A percentile compares a stretch with the other conserved stretches of the same genome.
These are phyloP conservation scores for Linnemannia elongata DNA, from an alignment of 192 early-diverging fungal species.

Conservation along the genomic window DNA sequence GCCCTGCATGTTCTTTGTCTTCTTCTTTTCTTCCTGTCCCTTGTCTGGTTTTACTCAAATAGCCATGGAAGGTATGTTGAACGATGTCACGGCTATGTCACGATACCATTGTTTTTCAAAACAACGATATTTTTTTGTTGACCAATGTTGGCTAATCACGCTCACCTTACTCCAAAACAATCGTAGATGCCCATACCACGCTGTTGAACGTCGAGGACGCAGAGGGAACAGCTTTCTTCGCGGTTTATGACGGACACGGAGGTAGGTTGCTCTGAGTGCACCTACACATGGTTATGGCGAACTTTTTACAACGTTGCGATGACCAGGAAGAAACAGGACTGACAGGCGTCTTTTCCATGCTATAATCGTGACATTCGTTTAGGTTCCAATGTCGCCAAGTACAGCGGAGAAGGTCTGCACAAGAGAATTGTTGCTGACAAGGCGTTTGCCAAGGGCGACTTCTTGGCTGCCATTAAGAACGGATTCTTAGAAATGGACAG, in stretches of 20 bases:
- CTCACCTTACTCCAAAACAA: not conserved
- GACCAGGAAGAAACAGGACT: constrained; percentile 1
- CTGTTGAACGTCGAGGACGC: constrained; percentile 77
- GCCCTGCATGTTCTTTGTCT: constrained; percentile 4
- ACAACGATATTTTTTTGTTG: not conserved
- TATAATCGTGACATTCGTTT: not conserved
- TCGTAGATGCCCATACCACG: constrained; percentile 93
- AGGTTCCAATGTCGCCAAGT: constrained; percentile 85
- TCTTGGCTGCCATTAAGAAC: constrained; percentile 80
- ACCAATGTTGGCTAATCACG: not conserved
- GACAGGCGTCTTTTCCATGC: not conserved
- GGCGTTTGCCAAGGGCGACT: constrained; percentile 77
- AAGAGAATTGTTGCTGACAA: constrained; percentile 74
- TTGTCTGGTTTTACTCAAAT: not conserved
- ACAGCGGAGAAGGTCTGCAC: constrained; percentile 85
- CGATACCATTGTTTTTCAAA: not conserved
- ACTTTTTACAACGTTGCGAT: not conserved
- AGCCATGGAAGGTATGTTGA: constrained; percentile 41
- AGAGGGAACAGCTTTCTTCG: constrained; percentile 86
- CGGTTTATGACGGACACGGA: constrained; percentile 98
- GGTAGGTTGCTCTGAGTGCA: constrained; percentile 58
- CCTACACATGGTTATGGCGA: not conserved
- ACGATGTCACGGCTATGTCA: not conserved
- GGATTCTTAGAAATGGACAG: constrained; percentile 88
- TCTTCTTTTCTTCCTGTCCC: not conserved